Evolutionary conservation across 306 rosid species (phyloP), one percentile per base, ranked within the genome.

Genomic region (Vachellia pachyceras): DNA sequence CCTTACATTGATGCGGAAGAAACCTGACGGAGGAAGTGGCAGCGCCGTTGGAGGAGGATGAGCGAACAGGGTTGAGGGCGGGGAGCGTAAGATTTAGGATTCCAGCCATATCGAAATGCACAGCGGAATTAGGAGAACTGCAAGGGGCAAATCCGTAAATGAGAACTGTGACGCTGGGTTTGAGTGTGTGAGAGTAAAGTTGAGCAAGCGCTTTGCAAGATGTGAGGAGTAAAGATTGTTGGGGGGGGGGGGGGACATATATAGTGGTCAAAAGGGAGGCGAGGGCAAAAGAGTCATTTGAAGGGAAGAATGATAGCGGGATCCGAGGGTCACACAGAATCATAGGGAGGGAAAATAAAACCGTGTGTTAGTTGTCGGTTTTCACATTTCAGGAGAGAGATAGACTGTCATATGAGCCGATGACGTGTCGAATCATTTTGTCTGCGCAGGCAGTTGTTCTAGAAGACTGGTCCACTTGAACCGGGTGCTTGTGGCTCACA

Each of bases 281-380:
- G 77, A 40, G 85, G 87, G 76, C 13, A 69, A 6, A 42, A 80
- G 1, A 0, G 89, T 50, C 17, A 83, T 83, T 86, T 23, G 1
- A 4, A 0, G 3, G 7, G 66, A 10, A n/a, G n/a, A n/a, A n/a
- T n/a, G n/a, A n/a, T 3, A 8, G 7, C 65, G 1, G 58, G 23
- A 14, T 35, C 0, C 1, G 11, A 6, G 6, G 70, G 70, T n/a
- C n/a, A 1, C 66, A 1, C 65, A 58, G 66, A 23, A 8, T 58
- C 15, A 4, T 23, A n/a, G 10, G 40, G 4, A 10, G 36, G 10
- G 33, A 40, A n/a, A 10, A 33, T 2, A 52, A 73, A 73, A 73
- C 77, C 77, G 77, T 55, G 77, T 52, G 77, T 73, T 36, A 29
- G 36, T 25, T 60, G 66, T 60, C 37, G 37, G 36, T 23, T 60